Conservation (phyloP, 768 basidiomycete genomes). For the Lanmaoa rubissima region DNA sequence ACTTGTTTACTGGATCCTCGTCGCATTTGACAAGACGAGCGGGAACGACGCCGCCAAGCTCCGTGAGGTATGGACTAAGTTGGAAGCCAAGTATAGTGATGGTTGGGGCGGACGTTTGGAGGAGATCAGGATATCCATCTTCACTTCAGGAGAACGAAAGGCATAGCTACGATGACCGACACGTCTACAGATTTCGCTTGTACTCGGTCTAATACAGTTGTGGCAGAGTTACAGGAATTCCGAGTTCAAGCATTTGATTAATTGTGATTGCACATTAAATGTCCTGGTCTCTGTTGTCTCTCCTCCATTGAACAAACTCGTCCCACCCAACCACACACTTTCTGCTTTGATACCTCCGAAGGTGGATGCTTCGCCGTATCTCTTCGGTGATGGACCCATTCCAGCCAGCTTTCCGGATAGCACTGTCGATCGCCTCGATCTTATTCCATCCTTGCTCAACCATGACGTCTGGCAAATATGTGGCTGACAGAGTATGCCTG, state of each 20-base stretch:
- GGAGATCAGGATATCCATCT: conserved; percentile 44
- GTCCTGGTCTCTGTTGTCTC: conserved; percentile 39
- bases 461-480: conserved; percentile 91
- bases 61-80: conserved; percentile 52
- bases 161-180: neutral
- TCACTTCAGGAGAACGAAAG: conserved; percentile 4
- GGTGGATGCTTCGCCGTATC: conserved; percentile 67
- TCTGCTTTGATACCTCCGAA: conserved; percentile 82
- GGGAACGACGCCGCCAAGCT: conserved; percentile 48
- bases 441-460: conserved; percentile 93
- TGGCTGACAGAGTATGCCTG: conserved; percentile 72
- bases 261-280: conserved; percentile 22
- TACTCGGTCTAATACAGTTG: conserved; percentile 8
- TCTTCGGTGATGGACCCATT: conserved; percentile 79
- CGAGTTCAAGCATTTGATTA: neutral
- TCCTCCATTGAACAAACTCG: conserved; percentile 77
- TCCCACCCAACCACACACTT: conserved; percentile 68
- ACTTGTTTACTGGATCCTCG: conserved; percentile 64
- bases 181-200: neutral
- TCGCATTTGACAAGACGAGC: conserved; percentile 62
- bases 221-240: conserved; percentile 9
- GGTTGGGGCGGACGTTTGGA: conserved; percentile 44
- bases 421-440: conserved; percentile 85
- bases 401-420: conserved; percentile 94
- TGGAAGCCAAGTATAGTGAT: conserved; percentile 55